A percentile compares a stretch with the other conserved stretches of the same genome.
These are phyloP conservation scores for Coleophoma cylindrospora DNA, from an alignment of 2,329 filamentous ascomycete genomes.

Conservation along the genomic window DNA sequence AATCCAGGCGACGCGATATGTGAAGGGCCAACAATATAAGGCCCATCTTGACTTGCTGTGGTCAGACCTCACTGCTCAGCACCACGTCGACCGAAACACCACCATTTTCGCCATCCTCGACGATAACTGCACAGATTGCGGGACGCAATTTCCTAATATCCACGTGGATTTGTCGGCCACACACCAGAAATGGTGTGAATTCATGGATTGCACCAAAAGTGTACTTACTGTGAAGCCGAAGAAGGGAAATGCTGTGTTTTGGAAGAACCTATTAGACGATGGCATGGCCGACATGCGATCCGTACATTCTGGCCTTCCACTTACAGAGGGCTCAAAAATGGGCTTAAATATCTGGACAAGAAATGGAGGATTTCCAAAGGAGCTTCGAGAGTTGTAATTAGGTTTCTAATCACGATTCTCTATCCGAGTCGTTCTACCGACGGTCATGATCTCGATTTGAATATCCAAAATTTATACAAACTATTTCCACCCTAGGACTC, in stretches of 20 bases:
- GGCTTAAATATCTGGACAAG: conserved; percentile 39
- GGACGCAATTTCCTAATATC: conserved; percentile 2
- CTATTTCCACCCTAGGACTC: neutral
- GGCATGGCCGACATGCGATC: conserved; percentile 35
- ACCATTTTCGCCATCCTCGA: conserved; percentile 6
- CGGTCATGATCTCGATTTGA: neutral
- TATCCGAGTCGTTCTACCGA: neutral
- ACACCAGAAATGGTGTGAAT: conserved; percentile 1
- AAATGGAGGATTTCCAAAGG: neutral
- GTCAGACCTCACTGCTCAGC: neutral
- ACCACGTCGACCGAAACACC: neutral
- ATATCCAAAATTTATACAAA: neutral
- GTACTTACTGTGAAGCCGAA: conserved; percentile 1
- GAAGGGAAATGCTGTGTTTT: conserved; percentile 37
- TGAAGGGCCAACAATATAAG: neutral
- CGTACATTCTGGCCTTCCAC: conserved; percentile 35
- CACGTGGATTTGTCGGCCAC: neutral
- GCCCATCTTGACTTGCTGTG: neutral
- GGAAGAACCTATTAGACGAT: conserved; percentile 37
- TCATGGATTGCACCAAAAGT: neutral
- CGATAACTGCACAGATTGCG: conserved; percentile 6
- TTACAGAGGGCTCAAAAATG: conserved; percentile 34
- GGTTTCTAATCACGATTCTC: neutral
- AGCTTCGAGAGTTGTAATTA: conserved; percentile 1
- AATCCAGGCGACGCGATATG: neutral